These are phyloP conservation scores for Saccharomycopsis vini DNA, from an alignment of 805 yeast species.

Conservation along the genomic window DNA sequence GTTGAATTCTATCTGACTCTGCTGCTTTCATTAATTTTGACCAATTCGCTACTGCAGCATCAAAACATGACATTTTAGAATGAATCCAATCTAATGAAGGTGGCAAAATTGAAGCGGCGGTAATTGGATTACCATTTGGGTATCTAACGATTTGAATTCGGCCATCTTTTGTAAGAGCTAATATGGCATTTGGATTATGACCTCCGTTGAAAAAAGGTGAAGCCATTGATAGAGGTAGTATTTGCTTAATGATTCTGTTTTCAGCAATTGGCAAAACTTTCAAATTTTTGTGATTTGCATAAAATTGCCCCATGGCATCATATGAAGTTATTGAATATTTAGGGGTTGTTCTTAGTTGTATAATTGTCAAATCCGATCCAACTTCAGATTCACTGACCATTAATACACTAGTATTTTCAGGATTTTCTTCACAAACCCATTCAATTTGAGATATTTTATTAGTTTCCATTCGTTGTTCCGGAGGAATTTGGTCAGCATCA, in stretches of 20 bases:
- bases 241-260: constrained; percentile 33
- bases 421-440: constrained; percentile 77
- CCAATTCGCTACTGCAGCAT: constrained; percentile 61
- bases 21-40: constrained; percentile 62
- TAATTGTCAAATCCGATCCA: constrained; percentile 34
- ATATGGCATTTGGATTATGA: constrained; percentile 62
- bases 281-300: constrained; percentile 50
- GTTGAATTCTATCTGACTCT: constrained; percentile 18
- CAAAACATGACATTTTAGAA: constrained; percentile 54
- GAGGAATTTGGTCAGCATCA: constrained; percentile 39
- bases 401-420: constrained; percentile 69
- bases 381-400: constrained; percentile 39
- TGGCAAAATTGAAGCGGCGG: constrained; percentile 60
- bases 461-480: constrained; percentile 24
- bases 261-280: constrained; percentile 47
- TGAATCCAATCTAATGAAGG: constrained; percentile 71
- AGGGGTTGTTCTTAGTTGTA: constrained; percentile 77
- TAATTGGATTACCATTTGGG: constrained; percentile 45
- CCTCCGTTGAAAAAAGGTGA: constrained; percentile 76
- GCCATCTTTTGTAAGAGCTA: constrained; percentile 54
- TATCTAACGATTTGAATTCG: constrained; percentile 53
- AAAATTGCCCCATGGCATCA: constrained; percentile 72
- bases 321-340: constrained; percentile 74
- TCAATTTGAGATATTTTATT: constrained; percentile 43
- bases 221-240: constrained; percentile 46